Conservation (phyloP, 192 early-diverging fungal genomes). For the Coemansia sp. region DNA sequence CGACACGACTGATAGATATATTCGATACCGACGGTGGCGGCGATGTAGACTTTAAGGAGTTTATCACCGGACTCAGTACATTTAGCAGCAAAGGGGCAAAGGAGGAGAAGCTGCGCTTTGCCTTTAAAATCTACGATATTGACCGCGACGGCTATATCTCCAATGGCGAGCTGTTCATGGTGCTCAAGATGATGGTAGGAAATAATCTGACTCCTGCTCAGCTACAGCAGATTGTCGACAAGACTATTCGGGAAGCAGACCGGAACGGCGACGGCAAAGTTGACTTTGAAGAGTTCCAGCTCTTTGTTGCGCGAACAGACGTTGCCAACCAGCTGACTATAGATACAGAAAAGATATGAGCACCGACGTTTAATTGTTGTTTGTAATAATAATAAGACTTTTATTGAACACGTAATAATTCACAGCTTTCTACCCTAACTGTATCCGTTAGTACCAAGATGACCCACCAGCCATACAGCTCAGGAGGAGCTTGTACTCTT, state of each 20-base stretch:
- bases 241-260: conserved; percentile 99
- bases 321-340: conserved; percentile 96
- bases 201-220: conserved; percentile 95
- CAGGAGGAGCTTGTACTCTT: conserved; percentile 38
- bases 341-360: conserved; percentile 59
- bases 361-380: not conserved
- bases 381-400: not conserved
- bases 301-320: conserved; percentile 95
- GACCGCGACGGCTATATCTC: conserved; percentile 98
- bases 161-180: conserved; percentile 98
- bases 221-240: conserved; percentile 99
- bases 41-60: conserved; percentile 99
- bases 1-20: conserved; percentile 92
- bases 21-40: conserved; percentile 98
- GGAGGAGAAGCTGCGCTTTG: conserved; percentile 92
- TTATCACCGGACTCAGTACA: conserved; percentile 91
- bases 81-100: conserved; percentile 95
- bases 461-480: conserved; percentile 24
- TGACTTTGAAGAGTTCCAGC: conserved; percentile 94
- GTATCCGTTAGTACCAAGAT: conserved; percentile 18
- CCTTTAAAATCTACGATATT: conserved; percentile 99
- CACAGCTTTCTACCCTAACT: too few species aligned
- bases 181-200: conserved; percentile 99
- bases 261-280: conserved; percentile 93
- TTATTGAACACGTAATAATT: not conserved